Evolutionary conservation across 2,329 filamentous ascomycete species (phyloP).

Genomic region (Xylariaceae sp.): DNA sequence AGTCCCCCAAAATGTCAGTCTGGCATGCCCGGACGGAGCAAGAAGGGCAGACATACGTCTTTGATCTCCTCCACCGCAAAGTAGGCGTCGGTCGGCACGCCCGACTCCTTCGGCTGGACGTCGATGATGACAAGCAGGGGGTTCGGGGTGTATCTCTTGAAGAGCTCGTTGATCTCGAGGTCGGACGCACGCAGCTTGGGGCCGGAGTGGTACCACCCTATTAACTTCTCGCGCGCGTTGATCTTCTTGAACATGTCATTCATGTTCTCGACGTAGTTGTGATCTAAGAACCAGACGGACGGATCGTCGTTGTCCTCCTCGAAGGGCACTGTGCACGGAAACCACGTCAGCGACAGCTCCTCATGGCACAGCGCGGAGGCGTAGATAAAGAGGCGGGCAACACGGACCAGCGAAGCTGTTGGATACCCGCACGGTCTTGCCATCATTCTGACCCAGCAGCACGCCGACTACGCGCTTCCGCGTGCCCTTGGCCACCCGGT

Average conservation of each 20-base stretch:
- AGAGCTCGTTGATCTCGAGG: conserved; percentile 98
- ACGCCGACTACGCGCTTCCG: conserved; percentile 87
- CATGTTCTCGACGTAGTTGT: conserved; percentile 99
- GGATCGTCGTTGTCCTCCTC: conserved; percentile 99
- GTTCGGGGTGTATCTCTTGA: conserved; percentile 98
- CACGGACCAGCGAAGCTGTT: conserved; percentile 92
- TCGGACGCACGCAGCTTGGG: conserved; percentile 95
- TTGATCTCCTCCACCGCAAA: conserved; percentile 99
- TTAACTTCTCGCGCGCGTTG: conserved; percentile 96
- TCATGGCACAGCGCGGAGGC: background rate
- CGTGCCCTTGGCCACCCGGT: conserved; percentile 83
- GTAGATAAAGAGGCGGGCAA: background rate
- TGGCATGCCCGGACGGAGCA: background rate
- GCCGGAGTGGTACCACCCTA: conserved; percentile 99
- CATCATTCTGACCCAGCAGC: conserved; percentile 89
- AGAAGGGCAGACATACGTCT: conserved; percentile 67
- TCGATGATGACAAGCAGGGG: conserved; percentile 96
- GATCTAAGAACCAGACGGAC: conserved; percentile 97
- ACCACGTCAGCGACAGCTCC: conserved; percentile 9
- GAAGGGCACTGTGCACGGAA: conserved; percentile 66
- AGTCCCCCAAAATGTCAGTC: background rate
- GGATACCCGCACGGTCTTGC: conserved; percentile 91
- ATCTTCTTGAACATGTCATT: conserved; percentile 99
- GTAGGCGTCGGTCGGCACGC: conserved; percentile 96
- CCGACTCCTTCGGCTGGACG: conserved; percentile 95